Percentiles rank a stretch among this genome's conserved stretches.
These are phyloP conservation scores for Mycena galericulata DNA, from an alignment of 768 basidiomycete species.

Conservation along the genomic window DNA sequence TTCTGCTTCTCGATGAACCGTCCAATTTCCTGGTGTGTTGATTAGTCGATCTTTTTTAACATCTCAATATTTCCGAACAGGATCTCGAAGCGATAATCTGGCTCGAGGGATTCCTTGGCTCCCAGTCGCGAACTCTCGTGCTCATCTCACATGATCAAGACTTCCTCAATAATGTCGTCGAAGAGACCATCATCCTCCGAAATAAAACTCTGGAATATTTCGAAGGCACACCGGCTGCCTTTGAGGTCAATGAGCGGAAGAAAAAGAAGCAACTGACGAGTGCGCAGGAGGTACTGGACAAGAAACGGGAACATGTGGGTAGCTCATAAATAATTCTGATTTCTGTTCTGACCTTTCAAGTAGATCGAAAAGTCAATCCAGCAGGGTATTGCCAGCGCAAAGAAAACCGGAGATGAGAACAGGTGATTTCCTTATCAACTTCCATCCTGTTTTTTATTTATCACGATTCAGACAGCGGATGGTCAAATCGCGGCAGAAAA, in stretches of 20 bases:
- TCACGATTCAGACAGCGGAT: slow-evolving; percentile 48
- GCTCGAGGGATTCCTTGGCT: slow-evolving; percentile 63
- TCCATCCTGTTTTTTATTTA: slow-evolving; percentile 15
- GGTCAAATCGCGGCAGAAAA: slow-evolving; percentile 72
- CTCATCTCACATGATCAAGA: slow-evolving; percentile 75
- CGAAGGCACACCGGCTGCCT: slow-evolving; percentile 66
- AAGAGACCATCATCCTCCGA: slow-evolving; percentile 72
- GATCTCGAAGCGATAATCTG: slow-evolving; percentile 67
- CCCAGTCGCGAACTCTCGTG: slow-evolving; percentile 62
- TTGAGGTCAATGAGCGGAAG: slow-evolving; percentile 59
- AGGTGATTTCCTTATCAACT: slow-evolving; percentile 34
- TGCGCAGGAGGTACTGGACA: slow-evolving; percentile 57
- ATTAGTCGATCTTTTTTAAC: neutral
- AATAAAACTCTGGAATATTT: slow-evolving; percentile 65
- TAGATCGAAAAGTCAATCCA: slow-evolving; percentile 69
- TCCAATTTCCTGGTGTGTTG: slow-evolving; percentile 55
- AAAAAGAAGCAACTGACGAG: slow-evolving; percentile 57
- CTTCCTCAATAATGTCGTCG: slow-evolving; percentile 69
- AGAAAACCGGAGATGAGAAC: slow-evolving; percentile 72
- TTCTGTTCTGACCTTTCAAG: neutral
- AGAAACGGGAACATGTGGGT: slow-evolving; percentile 52
- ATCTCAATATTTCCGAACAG: neutral
- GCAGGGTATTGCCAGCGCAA: slow-evolving; percentile 61
- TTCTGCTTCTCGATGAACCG: slow-evolving; percentile 71
- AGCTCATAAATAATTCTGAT: neutral